A percentile compares a stretch with the other conserved stretches of the same genome.
Evolutionary conservation across 2,329 filamentous ascomycete species (phyloP).

Genomic region (Phaeosphaeria sp.): DNA sequence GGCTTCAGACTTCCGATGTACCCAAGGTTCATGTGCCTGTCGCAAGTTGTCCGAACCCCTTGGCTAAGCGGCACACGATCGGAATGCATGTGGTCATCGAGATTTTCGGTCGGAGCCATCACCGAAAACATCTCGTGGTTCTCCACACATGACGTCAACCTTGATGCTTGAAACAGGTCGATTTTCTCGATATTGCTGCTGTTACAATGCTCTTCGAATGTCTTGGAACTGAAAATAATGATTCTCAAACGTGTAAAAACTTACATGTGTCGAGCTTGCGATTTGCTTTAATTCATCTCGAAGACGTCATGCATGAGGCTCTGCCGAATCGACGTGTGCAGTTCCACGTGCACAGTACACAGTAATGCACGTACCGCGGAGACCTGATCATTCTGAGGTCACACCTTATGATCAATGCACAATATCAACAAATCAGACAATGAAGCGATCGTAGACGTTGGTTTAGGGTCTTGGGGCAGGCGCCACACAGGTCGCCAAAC

Average conservation of each 20-base stretch:
- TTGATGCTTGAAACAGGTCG: background rate
- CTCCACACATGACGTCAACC: conserved; percentile 1
- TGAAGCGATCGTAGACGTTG: conserved; percentile 1
- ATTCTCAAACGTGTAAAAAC: background rate
- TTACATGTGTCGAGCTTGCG: background rate
- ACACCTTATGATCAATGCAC: background rate
- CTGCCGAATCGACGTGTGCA: background rate
- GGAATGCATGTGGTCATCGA: background rate
- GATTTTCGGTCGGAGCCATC: background rate
- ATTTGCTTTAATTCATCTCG: background rate
- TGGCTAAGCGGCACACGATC: background rate
- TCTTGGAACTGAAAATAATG: too few relatives aligned
- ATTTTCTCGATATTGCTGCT: background rate
- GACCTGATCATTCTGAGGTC: background rate
- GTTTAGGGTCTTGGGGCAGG: conserved; percentile 1
- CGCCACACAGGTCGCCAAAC: conserved; percentile 14
- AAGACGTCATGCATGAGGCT: background rate
- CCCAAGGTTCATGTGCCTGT: background rate
- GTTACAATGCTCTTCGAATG: too few relatives aligned
- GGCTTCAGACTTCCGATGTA: background rate
- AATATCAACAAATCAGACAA: conserved; percentile 36
- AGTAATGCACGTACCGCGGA: background rate
- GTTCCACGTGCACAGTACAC: background rate
- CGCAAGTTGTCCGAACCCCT: background rate
- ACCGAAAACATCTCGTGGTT: background rate